Conservation (phyloP, 208 protist species). For the Wallacemonas sp. region DNA sequence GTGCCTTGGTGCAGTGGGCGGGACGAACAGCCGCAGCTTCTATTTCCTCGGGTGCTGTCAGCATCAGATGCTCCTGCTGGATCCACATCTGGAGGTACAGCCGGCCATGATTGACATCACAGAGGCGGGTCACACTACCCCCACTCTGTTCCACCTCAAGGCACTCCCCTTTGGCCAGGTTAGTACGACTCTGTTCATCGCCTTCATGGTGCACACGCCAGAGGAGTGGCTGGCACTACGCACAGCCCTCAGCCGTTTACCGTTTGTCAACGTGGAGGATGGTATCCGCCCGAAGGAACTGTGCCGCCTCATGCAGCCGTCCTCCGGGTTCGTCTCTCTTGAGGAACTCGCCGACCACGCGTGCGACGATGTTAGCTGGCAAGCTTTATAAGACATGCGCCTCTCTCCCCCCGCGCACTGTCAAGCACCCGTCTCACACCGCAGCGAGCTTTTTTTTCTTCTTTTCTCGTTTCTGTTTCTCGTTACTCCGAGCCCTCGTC, state of each 20-base stretch:
- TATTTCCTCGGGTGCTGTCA: slow-evolving; percentile 71
- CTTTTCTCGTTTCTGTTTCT: too few species aligned
- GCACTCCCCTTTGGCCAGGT: slow-evolving; percentile 55
- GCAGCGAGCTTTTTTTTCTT: too few species aligned
- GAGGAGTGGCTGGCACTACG: slow-evolving; percentile 41
- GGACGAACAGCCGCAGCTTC: slow-evolving; percentile 60
- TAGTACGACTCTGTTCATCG: slow-evolving; percentile 70
- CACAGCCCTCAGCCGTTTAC: slow-evolving; percentile 10
- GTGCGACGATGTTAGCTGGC: too few species aligned
- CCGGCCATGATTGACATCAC: slow-evolving; percentile 31
- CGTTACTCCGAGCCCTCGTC: too few species aligned
- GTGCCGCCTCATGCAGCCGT: too few species aligned
- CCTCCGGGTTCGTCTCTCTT: too few species aligned
- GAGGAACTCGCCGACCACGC: neutral
- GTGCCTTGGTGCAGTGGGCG: slow-evolving; percentile 72
- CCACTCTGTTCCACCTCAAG: slow-evolving; percentile 34
- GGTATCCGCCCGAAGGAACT: neutral
- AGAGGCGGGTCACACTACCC: slow-evolving; percentile 18
- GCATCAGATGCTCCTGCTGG: slow-evolving; percentile 63
- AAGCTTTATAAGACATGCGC: too few species aligned
- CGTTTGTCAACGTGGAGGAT: slow-evolving; percentile 37
- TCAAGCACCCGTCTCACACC: too few species aligned
- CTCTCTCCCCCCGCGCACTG: too few species aligned
- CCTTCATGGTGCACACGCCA: slow-evolving; percentile 41
- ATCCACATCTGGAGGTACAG: slow-evolving; percentile 62